Conservation (phyloP, 768 basidiomycete species). For the Tephrocybe sp. region DNA sequence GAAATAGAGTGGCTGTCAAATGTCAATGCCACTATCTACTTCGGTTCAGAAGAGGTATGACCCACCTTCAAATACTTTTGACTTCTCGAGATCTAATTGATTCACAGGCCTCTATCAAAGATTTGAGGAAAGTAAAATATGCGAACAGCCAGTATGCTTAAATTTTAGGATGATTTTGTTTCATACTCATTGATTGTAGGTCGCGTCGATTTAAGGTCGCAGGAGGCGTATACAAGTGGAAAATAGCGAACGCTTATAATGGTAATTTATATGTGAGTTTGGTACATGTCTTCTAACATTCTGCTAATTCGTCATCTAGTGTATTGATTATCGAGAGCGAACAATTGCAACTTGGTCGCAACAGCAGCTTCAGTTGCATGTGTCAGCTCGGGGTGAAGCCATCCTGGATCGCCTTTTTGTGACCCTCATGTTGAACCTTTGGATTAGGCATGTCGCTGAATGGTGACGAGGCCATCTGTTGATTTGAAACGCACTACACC, state of each 20-base stretch:
- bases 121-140: slow-evolving; percentile 49
- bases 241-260: slow-evolving; percentile 39
- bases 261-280: slow-evolving; percentile 43
- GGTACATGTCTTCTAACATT: background rate
- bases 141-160: slow-evolving; percentile 41
- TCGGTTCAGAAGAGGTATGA: slow-evolving; percentile 45
- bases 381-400: slow-evolving; percentile 34
- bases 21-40: slow-evolving; percentile 41
- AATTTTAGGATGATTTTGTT: background rate
- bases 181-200: slow-evolving; percentile 21
- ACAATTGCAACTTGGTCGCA: slow-evolving; percentile 46
- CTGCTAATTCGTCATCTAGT: slow-evolving; percentile 28
- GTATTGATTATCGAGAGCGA: slow-evolving; percentile 45
- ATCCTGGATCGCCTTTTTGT: slow-evolving; percentile 51
- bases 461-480: slow-evolving; percentile 29
- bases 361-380: slow-evolving; percentile 33
- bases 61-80: background rate
- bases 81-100: background rate
- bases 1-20: slow-evolving; percentile 50
- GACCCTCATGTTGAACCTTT: slow-evolving; percentile 51
- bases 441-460: slow-evolving; percentile 40
- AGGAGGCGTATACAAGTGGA: slow-evolving; percentile 57
- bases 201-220: slow-evolving; percentile 53
- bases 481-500: background rate
- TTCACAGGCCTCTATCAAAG: slow-evolving; percentile 34